These are phyloP conservation scores for Phytopythium chamaehyphon DNA, from an alignment of 352 stramenopile genomes.

Conservation along the genomic window DNA sequence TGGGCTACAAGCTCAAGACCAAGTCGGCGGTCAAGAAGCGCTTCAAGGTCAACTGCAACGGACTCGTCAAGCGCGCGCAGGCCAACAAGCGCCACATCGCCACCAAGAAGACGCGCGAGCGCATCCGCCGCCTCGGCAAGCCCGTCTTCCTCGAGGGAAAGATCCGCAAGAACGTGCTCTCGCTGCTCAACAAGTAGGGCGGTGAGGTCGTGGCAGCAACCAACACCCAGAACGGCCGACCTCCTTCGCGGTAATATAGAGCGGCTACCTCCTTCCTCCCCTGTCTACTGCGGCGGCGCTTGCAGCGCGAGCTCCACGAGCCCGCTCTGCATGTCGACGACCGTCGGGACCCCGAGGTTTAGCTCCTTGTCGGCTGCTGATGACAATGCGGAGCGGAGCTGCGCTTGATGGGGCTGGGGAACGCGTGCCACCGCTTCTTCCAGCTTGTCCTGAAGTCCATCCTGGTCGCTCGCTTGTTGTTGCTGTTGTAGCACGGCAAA, in stretches of 20 bases:
- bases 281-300: not conserved
- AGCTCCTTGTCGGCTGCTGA: no score
- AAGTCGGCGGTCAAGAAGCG: conserved; percentile 83
- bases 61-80: conserved; percentile 71
- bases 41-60: conserved; percentile 80
- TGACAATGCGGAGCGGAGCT: no score
- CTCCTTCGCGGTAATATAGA: no score
- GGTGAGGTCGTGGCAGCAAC: not conserved
- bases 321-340: not conserved
- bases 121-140: conserved; percentile 72
- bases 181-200: conserved; percentile 53
- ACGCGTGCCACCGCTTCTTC: not conserved
- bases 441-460: not conserved
- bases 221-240: not conserved
- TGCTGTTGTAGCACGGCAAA: not conserved
- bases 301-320: not conserved
- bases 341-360: not conserved
- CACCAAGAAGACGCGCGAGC: conserved; percentile 81
- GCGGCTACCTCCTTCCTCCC: no score
- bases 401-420: no score
- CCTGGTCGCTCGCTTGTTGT: not conserved
- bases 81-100: conserved; percentile 83
- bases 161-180: conserved; percentile 82
- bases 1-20: conserved; percentile 82
- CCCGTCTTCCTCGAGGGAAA: conserved; percentile 62